Percentiles rank a stretch among this genome's conserved stretches.
These are phyloP conservation scores for Serendipita sp. DNA, from an alignment of 768 basidiomycete species.

Conservation along the genomic window DNA sequence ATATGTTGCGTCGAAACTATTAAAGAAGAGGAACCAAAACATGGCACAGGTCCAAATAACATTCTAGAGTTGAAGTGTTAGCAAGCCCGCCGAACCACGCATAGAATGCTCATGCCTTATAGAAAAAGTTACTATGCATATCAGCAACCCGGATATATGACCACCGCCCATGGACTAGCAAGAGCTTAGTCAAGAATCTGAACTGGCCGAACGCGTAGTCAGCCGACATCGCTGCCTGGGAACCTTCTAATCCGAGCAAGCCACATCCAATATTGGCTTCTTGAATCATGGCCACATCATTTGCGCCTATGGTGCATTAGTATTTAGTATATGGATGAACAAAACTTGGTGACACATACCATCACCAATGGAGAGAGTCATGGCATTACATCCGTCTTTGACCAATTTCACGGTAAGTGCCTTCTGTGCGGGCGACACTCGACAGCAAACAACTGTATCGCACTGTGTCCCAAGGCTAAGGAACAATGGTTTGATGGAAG, in stretches of 20 bases:
- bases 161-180: constrained; percentile 93
- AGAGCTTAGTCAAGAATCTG: constrained; percentile 75
- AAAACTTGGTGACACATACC: constrained; percentile 23
- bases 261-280: constrained; percentile 98
- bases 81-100: background rate
- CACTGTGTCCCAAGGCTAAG: constrained; percentile 89
- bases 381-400: constrained; percentile 87
- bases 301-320: constrained; percentile 35
- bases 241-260: constrained; percentile 83
- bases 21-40: constrained; percentile 90
- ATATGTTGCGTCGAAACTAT: constrained; percentile 91
- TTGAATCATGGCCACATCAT: constrained; percentile 99
- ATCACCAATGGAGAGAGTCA: constrained; percentile 94
- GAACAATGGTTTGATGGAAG: constrained; percentile 70
- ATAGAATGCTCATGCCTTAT: constrained; percentile 48
- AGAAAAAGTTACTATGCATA: constrained; percentile 97
- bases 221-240: constrained; percentile 97
- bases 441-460: constrained; percentile 95
- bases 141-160: constrained; percentile 91
- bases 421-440: constrained; percentile 95
- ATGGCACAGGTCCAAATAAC: constrained; percentile 85
- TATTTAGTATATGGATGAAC: background rate
- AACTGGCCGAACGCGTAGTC: constrained; percentile 98
- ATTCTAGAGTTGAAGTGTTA: constrained; percentile 32
- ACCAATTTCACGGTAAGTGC: constrained; percentile 92